Evolutionary conservation across 2,329 filamentous ascomycete genomes (phyloP), one percentile per base, ranked within the genome.

Genomic region (Phaeosphaeriaceae sp.): DNA sequence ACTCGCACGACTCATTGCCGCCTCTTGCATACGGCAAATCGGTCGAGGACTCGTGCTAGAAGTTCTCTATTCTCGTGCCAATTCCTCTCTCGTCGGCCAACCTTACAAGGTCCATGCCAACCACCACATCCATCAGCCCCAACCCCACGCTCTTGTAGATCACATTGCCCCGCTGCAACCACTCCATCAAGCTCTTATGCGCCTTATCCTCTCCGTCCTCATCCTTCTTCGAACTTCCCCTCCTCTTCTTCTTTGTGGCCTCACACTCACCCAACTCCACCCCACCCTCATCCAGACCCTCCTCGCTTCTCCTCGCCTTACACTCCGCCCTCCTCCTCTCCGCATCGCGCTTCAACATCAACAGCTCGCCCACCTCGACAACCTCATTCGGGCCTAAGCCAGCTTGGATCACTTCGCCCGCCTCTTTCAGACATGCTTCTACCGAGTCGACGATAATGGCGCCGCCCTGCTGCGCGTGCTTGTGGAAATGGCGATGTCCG

Each of bases 341-440:
- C 2, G 82, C 82, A 53, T 86, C 84, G 48, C 83, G 76, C 71
- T 84, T 85, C 67, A 89, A 77, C 85, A 89, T 89, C 59, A 89
- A 78, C 48, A 97, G 80, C 73, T 97, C 93, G 3, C 93, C 94
- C 1, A 97, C 80, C 76, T 97, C 94, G 0, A 97, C 91, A 3
- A 97, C 84, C 67, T 96, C 89, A 47, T 88, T 84, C 0, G 91
- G 88, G 21, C 83, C 83, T 25, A 97, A 81, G 0, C 88, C 88
- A 0, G 92, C 91, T 64, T 92, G 87, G 10, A 96, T 89, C 48
- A 98, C 82, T 80, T 98, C 94, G 0, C 94, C 94, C 0, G 93
- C 91, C 73, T 97, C 92, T 67, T 89, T 88, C 45, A 97, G 75
- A 47, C 90, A 93, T 0, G 91, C 91, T 25, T 92, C 89, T 0